Conservation (phyloP, 2,329 filamentous ascomycete genomes). For the Lizonia empirigonia region DNA sequence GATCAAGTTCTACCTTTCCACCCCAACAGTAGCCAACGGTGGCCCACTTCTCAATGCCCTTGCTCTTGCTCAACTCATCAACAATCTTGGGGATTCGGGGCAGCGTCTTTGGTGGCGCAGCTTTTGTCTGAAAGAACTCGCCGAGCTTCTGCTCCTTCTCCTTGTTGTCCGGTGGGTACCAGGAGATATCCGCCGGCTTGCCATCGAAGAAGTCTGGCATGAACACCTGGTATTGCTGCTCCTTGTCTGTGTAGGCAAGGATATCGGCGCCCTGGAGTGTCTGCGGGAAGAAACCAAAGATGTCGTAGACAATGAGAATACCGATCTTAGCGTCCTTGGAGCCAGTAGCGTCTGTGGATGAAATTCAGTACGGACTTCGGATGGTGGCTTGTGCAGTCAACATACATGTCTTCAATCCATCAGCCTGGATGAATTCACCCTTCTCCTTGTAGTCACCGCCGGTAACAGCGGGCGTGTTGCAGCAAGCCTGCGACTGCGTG, state of each 20-base stretch:
- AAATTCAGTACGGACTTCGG: not conserved
- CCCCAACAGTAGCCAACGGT: slow-evolving; percentile 68
- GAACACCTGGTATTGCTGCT: slow-evolving; percentile 78
- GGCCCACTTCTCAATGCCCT: slow-evolving; percentile 61
- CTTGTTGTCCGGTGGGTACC: slow-evolving; percentile 65
- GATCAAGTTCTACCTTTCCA: slow-evolving; percentile 45
- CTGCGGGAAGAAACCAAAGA: slow-evolving; percentile 69
- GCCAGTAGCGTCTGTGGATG: slow-evolving; percentile 59
- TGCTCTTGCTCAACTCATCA: slow-evolving; percentile 57
- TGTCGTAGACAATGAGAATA: slow-evolving; percentile 65
- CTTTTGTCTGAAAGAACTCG: slow-evolving; percentile 63
- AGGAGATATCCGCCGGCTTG: slow-evolving; percentile 66
- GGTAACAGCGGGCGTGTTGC: slow-evolving; percentile 57
- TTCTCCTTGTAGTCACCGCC: slow-evolving; percentile 60
- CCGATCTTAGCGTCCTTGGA: slow-evolving; percentile 61
- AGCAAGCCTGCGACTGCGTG: slow-evolving; percentile 50
- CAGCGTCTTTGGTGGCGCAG: slow-evolving; percentile 63
- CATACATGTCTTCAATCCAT: slow-evolving; percentile 66
- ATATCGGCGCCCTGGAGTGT: slow-evolving; percentile 69
- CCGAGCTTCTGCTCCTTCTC: slow-evolving; percentile 66
- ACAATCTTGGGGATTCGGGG: slow-evolving; percentile 62
- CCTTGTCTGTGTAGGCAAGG: slow-evolving; percentile 66
- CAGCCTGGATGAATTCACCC: slow-evolving; percentile 63
- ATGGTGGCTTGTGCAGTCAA: not conserved
- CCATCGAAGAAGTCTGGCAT: slow-evolving; percentile 93